Evolutionary conservation across 345 rosid species (phyloP).

Genomic region (Eucalyptus regnans): DNA sequence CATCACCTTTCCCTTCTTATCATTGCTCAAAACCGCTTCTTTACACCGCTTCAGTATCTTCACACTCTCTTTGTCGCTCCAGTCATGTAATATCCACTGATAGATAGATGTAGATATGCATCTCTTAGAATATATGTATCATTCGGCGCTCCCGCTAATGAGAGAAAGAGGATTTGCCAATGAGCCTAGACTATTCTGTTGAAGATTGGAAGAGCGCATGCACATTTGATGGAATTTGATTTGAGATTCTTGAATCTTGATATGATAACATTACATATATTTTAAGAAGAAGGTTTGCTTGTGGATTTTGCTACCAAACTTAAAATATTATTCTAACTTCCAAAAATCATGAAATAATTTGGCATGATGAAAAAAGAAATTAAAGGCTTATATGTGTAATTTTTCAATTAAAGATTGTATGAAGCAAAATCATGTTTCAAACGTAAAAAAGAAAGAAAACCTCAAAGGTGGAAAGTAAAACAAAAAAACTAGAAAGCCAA

Average conservation of each 20-base stretch:
- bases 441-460: no score
- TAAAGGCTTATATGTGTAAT: not conserved
- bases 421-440: not conserved
- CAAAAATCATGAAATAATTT: not conserved
- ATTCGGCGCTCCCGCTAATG: not conserved
- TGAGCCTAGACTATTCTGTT: not conserved
- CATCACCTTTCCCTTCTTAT: slow-evolving; percentile 6
- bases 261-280: not conserved
- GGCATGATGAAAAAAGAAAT: not conserved
- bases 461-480: no score
- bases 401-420: not conserved
- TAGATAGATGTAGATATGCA: not conserved
- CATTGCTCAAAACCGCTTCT: slow-evolving; percentile 10
- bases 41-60: slow-evolving; percentile 25
- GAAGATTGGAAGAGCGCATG: not conserved
- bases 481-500: no score
- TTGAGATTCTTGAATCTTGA: not conserved
- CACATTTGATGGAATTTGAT: not conserved
- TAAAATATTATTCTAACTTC: not conserved
- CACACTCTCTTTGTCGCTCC: slow-evolving; percentile 28
- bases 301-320: not conserved
- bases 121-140: not conserved
- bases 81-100: slow-evolving; percentile 31
- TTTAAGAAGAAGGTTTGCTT: not conserved
- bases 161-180: not conserved